Base-by-base conservation (phyloP, 1,284 basidiomycete genomes). In the Meripilus lineatus region DNA sequence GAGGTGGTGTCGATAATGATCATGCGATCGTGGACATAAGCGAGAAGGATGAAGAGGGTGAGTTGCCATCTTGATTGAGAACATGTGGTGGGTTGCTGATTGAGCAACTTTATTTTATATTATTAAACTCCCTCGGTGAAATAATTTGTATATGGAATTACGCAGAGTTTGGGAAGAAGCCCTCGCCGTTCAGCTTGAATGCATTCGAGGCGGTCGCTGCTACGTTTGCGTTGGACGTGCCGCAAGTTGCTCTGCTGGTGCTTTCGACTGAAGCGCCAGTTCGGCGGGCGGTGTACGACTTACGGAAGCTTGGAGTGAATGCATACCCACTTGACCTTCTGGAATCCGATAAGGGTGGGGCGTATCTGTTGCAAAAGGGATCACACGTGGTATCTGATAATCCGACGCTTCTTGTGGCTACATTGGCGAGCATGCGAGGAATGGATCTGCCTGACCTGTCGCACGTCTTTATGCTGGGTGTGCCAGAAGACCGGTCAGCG, bases 401-500 rank as follows among this genome's bases (percentile, higher is more conserved):
- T 50, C 83, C 86, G 18, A 75, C 65, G 17, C 59, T 89, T 53
- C 68, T 89, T 21, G 81, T 89, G 28, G 72, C 74, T 17, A 89
- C 84, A 3, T 63, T 76, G 15, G 79, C 83, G 17, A 77, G 78
- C 17, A 79, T 74, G 26, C 79, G 87, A 32, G 86, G 86, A 13
- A 63, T 89, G 40, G 86, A 89, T 62, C 62, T 89, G 36, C 80
- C 80, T 8, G 71, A 72, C 46, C 66, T 89, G 51, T 77, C 75
- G 39, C 86, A 89, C 56, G 84, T 89, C 15, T 88, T 89, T 58
- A 67, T 88, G 42, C 62, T 84, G 33, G 84, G 83, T 4, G 62
- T 81, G 1, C 74, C 75, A 5, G 74, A 75, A 44, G 74, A 70
- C 28, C 70, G 65, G 21, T 63, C 48, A 66, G 57, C 77, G 13